These are phyloP conservation scores for Phytophthora sojae DNA, from an alignment of 352 stramenopile genomes.

Conservation along the genomic window DNA sequence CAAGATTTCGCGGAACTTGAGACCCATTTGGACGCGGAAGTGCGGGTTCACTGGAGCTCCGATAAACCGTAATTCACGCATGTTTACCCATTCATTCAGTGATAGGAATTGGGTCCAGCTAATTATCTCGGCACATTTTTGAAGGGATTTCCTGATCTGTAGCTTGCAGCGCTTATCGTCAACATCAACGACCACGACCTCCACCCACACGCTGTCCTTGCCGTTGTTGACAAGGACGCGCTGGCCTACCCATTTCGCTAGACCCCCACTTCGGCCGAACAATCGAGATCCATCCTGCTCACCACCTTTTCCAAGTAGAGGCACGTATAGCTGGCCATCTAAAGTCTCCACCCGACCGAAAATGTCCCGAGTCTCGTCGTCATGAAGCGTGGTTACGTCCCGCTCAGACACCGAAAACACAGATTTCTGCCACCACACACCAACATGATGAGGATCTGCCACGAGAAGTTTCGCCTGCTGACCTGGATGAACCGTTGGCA, in stretches of 20 bases:
- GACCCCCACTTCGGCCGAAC: slow-evolving; percentile 43
- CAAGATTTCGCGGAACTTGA: slow-evolving; percentile 66
- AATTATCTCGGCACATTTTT: slow-evolving; percentile 40
- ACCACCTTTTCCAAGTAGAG: slow-evolving; percentile 42
- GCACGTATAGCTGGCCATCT: slow-evolving; percentile 69
- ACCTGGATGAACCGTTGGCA: slow-evolving; percentile 43
- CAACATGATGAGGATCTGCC: slow-evolving; percentile 54
- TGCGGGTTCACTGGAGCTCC: slow-evolving; percentile 57
- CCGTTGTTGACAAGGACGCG: slow-evolving; percentile 73
- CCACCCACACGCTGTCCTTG: slow-evolving; percentile 75
- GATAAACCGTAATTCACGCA: slow-evolving; percentile 64
- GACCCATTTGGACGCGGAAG: slow-evolving; percentile 74
- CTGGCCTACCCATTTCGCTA: slow-evolving; percentile 66
- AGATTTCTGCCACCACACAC: slow-evolving; percentile 76
- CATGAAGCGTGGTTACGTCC: slow-evolving; percentile 67
- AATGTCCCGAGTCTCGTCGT: slow-evolving; percentile 60
- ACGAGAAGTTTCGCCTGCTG: slow-evolving; percentile 63
- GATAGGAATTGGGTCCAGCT: slow-evolving; percentile 54
- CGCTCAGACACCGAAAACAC: slow-evolving; percentile 58
- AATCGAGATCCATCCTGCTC: slow-evolving; percentile 51
- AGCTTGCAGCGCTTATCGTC: slow-evolving; percentile 76
- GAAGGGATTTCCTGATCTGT: slow-evolving; percentile 62
- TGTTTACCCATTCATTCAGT: slow-evolving; percentile 56
- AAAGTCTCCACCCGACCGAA: slow-evolving; percentile 58
- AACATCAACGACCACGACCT: slow-evolving; percentile 60